Evolutionary conservation across 2,329 filamentous ascomycete genomes (phyloP), one percentile per base, ranked within the genome.

Genomic region (Cladophialophora yegresii): DNA sequence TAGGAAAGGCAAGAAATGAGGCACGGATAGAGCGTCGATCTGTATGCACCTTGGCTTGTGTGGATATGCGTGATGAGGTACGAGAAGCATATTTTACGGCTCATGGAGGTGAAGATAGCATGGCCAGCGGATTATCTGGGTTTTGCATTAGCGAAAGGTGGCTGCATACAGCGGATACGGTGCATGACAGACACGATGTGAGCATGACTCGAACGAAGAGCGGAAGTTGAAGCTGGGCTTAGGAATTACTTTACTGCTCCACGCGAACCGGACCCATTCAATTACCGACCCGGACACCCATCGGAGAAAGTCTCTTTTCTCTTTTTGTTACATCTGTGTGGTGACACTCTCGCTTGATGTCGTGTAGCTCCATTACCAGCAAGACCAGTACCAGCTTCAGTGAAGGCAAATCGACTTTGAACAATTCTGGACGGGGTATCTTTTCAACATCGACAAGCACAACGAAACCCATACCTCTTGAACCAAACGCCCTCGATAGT

Each of bases 1-100:
- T 63, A 70, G 69, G 16, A 71, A 72, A 13, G 74, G 63, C n/a
- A 68, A 71, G 63, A 70, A 69, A 59, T 68, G 61, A 69, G 47
- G 58, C 30, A 55, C 16, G 36, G n/a, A n/a, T 43, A n/a, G 36
- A 43, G 36, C 13, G 12, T 43, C 36, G n/a, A n/a, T 36, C 30
- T 71, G 36, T 33, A 47, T 36, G 12, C 36, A 23, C 30, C 8
- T 28, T 33, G 20, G 33, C 6, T n/a, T n/a, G 2, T 28, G 12
- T 47, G 54, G 20, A 20, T 30, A 30, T 45, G 20, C 23, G 40
- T 43, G n/a, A 22, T 47, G 22, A 40, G 6, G 22, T 26, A 45
- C 16, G 33, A 43, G n/a, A n/a, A 16, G 20, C 54, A 50, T 50
- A 22, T 50, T 12, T 50, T 50, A 50, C 23, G 47, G 12, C 47